Evolutionary conservation across 495 filamentous ascomycete genomes (phyloP), one percentile per base, ranked within the genome.

Genomic region (Trichoderma orchidacearum): DNA sequence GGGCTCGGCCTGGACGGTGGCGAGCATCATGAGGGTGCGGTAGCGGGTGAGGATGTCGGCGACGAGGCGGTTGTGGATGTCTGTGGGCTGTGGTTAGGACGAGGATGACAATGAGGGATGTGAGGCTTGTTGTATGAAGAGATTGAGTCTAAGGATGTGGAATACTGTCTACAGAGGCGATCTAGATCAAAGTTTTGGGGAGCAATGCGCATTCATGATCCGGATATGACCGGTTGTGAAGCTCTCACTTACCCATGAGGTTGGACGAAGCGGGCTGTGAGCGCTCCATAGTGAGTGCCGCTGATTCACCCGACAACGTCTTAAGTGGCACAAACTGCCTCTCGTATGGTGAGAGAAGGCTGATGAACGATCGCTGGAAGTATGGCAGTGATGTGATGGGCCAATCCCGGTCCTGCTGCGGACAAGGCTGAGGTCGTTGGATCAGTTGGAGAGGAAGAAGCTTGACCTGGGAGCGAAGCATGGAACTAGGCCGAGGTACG

Each of bases 41-140:
- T 65, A 68, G 30, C 63, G 64, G 25, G 59, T 63, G 7, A 70
- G 58, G 45, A 68, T 65, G 54, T 59, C 57, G 41, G 67, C 67
- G 51, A 68, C 61, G 28, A 58, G 51, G 13, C 53, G 53, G 30
- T 55, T 27, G 31, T 55, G 53, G 30, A 12, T 55, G 53, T 55
- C 53, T 55, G 53, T 36, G 30, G n/a, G 6, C 21, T 12, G 18
- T 28, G 28, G 13, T 8, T 30, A n/a, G 12, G 3, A n/a, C 15
- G 45, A 51, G 28, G 6, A 28, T 31, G 36, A 41, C 32, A 25
- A 52, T 31, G 50, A 52, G 25, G 27, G 27, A 2, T 4, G 23
- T 5, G 45, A 51, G 27, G 18, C n/a, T 52, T 35, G 32, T 35
- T n/a, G 32, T n/a, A n/a, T 35, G 8, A 35, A n/a, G 8, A 8